Conservation (phyloP, 2,329 filamentous ascomycete species). For the Pseudopyricularia javanii region DNA sequence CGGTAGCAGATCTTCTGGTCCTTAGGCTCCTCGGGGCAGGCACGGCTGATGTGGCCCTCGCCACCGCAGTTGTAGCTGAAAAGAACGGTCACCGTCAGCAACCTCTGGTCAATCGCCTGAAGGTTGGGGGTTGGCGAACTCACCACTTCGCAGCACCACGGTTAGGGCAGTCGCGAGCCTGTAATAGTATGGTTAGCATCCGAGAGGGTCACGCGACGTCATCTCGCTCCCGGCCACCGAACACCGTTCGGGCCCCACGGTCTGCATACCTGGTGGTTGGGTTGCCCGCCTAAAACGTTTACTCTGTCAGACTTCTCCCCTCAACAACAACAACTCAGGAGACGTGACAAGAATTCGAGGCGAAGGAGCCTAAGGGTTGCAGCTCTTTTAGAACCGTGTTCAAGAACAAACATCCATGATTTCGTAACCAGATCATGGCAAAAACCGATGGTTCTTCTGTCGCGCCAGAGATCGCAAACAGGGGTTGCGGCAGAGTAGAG, state of each 20-base stretch:
- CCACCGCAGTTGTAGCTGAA: conserved; percentile 72
- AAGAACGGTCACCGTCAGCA: conserved; percentile 20
- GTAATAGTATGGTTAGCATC: conserved; percentile 14
- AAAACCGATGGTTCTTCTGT: not conserved
- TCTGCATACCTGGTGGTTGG: conserved; percentile 58
- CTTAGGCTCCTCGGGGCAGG: conserved; percentile 82
- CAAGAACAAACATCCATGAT: not conserved
- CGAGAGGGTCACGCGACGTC: conserved; percentile 1
- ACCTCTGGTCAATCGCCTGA: conserved; percentile 41
- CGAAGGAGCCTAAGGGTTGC: conserved; percentile 4
- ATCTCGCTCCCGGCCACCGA: conserved; percentile 4
- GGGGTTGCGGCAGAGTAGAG: not conserved
- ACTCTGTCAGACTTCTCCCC: conserved; percentile 17
- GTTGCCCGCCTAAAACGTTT: conserved; percentile 50
- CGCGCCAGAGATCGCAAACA: not conserved
- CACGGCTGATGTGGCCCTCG: conserved; percentile 78
- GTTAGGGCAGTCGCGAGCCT: conserved; percentile 80
- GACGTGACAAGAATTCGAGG: conserved; percentile 1
- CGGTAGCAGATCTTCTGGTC: conserved; percentile 71
- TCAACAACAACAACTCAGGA: conserved; percentile 8
- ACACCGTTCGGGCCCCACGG: conserved; percentile 8
- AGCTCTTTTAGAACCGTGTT: conserved; percentile 9
- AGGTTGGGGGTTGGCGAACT: conserved; percentile 16
- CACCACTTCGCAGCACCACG: conserved; percentile 75
- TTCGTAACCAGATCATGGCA: not conserved